A percentile compares a stretch with the other conserved stretches of the same genome.
Conservation (phyloP, 331 rosid genomes). For the Saraca asoca region DNA sequence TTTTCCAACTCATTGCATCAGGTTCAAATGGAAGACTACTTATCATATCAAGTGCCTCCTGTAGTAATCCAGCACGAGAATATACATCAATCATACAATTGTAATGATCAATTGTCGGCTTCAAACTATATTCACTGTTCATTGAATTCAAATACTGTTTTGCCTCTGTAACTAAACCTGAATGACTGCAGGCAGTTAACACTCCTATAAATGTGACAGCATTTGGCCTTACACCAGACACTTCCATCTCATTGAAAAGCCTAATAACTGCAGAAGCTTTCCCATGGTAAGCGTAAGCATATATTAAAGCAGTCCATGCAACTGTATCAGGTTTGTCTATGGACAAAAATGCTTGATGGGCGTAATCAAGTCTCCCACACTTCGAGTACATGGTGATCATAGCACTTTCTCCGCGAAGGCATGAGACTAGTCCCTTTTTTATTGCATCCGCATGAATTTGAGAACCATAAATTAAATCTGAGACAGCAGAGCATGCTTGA, state of each 20-base stretch:
- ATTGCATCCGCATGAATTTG: slow-evolving; percentile 67
- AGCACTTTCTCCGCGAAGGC: slow-evolving; percentile 58
- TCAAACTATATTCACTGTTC: slow-evolving; percentile 42
- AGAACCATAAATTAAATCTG: slow-evolving; percentile 49
- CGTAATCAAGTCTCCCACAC: slow-evolving; percentile 60
- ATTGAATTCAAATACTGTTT: slow-evolving; percentile 54
- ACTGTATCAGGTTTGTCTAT: slow-evolving; percentile 56
- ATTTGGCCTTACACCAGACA: slow-evolving; percentile 51
- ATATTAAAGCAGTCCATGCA: slow-evolving; percentile 65
- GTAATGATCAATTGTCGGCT: slow-evolving; percentile 57
- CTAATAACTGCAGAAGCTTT: slow-evolving; percentile 52
- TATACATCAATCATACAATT: slow-evolving; percentile 63
- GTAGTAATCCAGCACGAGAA: slow-evolving; percentile 56
- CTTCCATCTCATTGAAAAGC: slow-evolving; percentile 49
- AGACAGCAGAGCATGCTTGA: slow-evolving; percentile 61
- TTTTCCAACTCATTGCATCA: slow-evolving; percentile 67
- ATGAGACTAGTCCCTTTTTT: slow-evolving; percentile 49
- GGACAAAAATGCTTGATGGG: slow-evolving; percentile 49
- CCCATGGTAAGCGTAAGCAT: slow-evolving; percentile 61
- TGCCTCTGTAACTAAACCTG: slow-evolving; percentile 55
- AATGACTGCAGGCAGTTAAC: slow-evolving; percentile 61
- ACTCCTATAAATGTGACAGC: slow-evolving; percentile 59
- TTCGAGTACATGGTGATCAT: slow-evolving; percentile 69
- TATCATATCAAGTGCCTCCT: slow-evolving; percentile 54
- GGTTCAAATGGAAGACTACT: slow-evolving; percentile 47